phyloP scores from a whole-genome alignment of 441 rosid species.

The Populus hybrid region DNA sequence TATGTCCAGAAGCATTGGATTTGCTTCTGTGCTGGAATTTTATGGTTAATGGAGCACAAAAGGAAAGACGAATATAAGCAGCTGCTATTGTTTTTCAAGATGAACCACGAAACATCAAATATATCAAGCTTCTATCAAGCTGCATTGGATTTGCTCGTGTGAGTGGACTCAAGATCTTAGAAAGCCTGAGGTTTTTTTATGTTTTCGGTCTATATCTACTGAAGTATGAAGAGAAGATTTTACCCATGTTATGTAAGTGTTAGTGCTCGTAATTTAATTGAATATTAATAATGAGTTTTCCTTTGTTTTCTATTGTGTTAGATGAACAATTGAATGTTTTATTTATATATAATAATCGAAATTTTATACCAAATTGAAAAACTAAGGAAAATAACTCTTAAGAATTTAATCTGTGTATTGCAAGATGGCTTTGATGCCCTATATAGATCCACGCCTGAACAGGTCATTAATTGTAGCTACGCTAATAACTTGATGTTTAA shows the following conservation, averaged over 20 bases:
- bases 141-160: too few species aligned
- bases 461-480: too few species aligned
- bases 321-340: not conserved
- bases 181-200: too few species aligned
- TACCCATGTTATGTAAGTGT: not conserved
- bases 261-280: not conserved
- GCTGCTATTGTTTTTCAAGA: not conserved
- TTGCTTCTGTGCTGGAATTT: constrained; percentile 3
- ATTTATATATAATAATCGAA: too few species aligned
- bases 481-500: too few species aligned
- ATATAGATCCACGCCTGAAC: too few species aligned
- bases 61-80: not conserved
- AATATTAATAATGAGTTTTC: not conserved
- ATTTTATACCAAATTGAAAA: too few species aligned
- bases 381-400: too few species aligned
- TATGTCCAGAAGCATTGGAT: constrained; percentile 35
- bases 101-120: not conserved
- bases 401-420: too few species aligned
- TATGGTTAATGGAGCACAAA: not conserved
- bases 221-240: not conserved
- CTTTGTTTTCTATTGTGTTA: not conserved
- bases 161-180: too few species aligned
- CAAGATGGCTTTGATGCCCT: too few species aligned
- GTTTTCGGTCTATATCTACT: too few species aligned
- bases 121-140: not conserved